Percentiles rank a stretch among this genome's conserved stretches.
phyloP scores from a whole-genome alignment of 352 stramenopile species.

The Phytophthora pseudosyringae region DNA sequence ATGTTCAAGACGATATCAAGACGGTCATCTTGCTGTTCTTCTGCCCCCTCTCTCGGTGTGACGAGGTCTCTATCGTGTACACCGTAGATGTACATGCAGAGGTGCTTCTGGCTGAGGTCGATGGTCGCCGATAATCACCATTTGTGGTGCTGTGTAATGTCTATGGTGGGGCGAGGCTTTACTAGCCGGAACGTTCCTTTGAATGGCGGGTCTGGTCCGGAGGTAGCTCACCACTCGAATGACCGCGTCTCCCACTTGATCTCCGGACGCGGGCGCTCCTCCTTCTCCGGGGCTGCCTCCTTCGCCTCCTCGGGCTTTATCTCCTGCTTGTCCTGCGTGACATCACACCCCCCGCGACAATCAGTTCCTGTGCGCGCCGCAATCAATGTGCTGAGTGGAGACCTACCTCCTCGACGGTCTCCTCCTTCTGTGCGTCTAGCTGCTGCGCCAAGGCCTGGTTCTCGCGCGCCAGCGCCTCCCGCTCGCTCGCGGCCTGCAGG shows the following conservation, averaged over 20 bases:
- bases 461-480: conserved; percentile 25
- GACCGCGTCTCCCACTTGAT: conserved; percentile 33
- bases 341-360: conserved; percentile 17
- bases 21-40: not conserved
- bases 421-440: conserved; percentile 27
- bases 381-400: conserved; percentile 12
- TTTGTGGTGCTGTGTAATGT: conserved; percentile 16
- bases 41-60: not conserved
- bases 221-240: conserved; percentile 41
- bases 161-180: conserved; percentile 15
- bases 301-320: conserved; percentile 10
- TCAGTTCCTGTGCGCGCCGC: conserved; percentile 1
- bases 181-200: conserved; percentile 24
- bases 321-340: conserved; percentile 18
- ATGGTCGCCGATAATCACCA: conserved; percentile 9
- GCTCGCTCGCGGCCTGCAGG: conserved; percentile 33
- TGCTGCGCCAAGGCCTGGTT: conserved; percentile 34
- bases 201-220: not conserved
- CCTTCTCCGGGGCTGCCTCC: conserved; percentile 5
- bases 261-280: conserved; percentile 8
- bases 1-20: conserved; percentile 15
- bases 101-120: not conserved
- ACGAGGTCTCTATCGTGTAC: not conserved
- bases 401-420: conserved; percentile 22
- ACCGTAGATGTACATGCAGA: not conserved